These are phyloP conservation scores for Alloascoidea hylecoeti DNA, from an alignment of 805 yeast species.

Conservation along the genomic window DNA sequence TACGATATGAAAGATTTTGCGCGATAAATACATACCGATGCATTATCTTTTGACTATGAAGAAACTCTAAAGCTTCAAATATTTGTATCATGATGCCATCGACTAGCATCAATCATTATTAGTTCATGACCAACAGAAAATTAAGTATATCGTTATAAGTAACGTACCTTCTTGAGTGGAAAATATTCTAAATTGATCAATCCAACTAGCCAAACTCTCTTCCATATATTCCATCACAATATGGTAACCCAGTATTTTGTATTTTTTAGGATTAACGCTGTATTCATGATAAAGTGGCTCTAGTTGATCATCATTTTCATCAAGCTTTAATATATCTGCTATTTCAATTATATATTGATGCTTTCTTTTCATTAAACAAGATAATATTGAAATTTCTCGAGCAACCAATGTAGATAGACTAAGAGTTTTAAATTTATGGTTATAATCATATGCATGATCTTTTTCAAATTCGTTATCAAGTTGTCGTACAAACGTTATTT, in stretches of 20 bases:
- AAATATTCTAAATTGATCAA: not conserved
- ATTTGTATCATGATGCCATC: not conserved
- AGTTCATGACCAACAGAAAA: not conserved
- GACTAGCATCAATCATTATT: not conserved
- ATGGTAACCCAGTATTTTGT: not conserved
- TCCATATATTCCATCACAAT: not conserved
- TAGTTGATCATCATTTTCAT: not conserved
- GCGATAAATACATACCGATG: not conserved
- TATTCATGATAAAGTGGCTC: not conserved
- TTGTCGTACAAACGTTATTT: too few species aligned
- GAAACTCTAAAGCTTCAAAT: not conserved
- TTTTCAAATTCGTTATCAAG: too few species aligned
- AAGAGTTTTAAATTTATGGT: too few species aligned
- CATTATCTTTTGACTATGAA: not conserved
- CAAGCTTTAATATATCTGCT: not conserved
- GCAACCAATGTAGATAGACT: too few species aligned
- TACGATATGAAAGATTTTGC: too few species aligned
- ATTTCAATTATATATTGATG: not conserved
- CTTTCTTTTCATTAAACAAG: not conserved
- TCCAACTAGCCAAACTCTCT: not conserved
- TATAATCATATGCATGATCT: too few species aligned
- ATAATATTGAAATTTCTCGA: not conserved
- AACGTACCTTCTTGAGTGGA: constrained; percentile 1
- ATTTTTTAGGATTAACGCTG: not conserved
- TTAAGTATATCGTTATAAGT: not conserved